Evolutionary conservation across 2,329 filamentous ascomycete genomes (phyloP), one percentile per base, ranked within the genome.

Genomic region (Diaporthe sp.): DNA sequence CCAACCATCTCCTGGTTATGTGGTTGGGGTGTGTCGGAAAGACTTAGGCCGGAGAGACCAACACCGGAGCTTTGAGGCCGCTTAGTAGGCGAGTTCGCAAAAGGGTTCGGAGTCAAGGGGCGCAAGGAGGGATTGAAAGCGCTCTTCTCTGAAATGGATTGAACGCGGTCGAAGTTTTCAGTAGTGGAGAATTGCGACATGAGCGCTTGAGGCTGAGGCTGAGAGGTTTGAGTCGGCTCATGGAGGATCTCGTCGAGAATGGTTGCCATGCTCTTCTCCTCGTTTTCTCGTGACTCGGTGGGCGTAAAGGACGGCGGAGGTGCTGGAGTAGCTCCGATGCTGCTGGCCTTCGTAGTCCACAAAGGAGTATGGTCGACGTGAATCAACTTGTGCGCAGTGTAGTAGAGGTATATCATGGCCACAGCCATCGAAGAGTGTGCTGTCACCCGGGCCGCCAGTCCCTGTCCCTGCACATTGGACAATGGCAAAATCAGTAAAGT

Each of bases 291-390:
- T 47, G 58, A 34, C 37, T 73, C 71, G 25, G 37, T 31, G 75
- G 76, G 39, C 55, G 73, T 39, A 44, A 65, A n/a, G 34, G 68
- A 58, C 74, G 78, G 78, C 57, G 76, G 28, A 68, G 53, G 76
- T 58, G 79, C 42, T 73, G 74, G 72, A 49, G 80, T 68, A 20
- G 81, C 77, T 31, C 63, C 61, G 67, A 80, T 75, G 37, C 76
- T 73, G 28, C 37, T 42, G 51, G 74, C 22, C 68, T 74, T 60
- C 37, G 77, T 73, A 78, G 79, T 28, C 81, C 82, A 79, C 91
- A 92, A 1, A 92, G 84, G 9, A 89, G 90, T 1, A 86, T 90
- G 37, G 88, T 93, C 91, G n/a, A 89, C 87, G 34, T 83, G 87
- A 75, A 92, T 88, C 1, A 86, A 85, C 51, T 83, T 83, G 37